Evolutionary conservation across 139 green algal species (phyloP).

Genomic region (Eudorina sp.): DNA sequence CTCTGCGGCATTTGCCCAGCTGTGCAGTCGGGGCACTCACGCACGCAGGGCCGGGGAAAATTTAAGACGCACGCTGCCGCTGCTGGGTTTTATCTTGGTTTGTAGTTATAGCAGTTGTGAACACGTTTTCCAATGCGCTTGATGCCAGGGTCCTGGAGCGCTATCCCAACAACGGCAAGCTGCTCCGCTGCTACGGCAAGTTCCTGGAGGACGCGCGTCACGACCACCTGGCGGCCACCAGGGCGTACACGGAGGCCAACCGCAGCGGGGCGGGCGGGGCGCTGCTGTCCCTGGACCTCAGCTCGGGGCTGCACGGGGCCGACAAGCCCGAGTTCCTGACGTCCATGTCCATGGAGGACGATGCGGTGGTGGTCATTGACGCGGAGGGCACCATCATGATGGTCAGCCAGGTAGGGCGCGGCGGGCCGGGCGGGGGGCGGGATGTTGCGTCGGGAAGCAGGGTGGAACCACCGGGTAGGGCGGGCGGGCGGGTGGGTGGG

Average conservation of each 20-base stretch:
- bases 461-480: too few species aligned
- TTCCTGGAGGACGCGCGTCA: slow-evolving; percentile 59
- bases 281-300: slow-evolving; percentile 35
- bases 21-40: too few species aligned
- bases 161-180: slow-evolving; percentile 59
- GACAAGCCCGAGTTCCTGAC: slow-evolving; percentile 41
- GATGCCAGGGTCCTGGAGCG: slow-evolving; percentile 56
- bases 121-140: neutral
- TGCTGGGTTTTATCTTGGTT: too few species aligned
- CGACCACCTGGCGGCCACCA: slow-evolving; percentile 16
- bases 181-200: slow-evolving; percentile 57
- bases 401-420: slow-evolving; percentile 36
- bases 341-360: slow-evolving; percentile 53
- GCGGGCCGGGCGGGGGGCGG: neutral
- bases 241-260: slow-evolving; percentile 41
- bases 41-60: too few species aligned
- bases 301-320: neutral
- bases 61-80: too few species aligned
- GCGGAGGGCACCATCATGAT: slow-evolving; percentile 54
- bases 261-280: slow-evolving; percentile 26
- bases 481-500: too few species aligned
- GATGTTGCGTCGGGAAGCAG: too few species aligned
- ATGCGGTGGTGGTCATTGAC: slow-evolving; percentile 54
- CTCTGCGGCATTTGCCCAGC: too few species aligned
- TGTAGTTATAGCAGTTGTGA: too few species aligned